These are phyloP conservation scores for Rhododendron kiyosumense DNA, from an alignment of 148 eudicot species.

Conservation along the genomic window DNA sequence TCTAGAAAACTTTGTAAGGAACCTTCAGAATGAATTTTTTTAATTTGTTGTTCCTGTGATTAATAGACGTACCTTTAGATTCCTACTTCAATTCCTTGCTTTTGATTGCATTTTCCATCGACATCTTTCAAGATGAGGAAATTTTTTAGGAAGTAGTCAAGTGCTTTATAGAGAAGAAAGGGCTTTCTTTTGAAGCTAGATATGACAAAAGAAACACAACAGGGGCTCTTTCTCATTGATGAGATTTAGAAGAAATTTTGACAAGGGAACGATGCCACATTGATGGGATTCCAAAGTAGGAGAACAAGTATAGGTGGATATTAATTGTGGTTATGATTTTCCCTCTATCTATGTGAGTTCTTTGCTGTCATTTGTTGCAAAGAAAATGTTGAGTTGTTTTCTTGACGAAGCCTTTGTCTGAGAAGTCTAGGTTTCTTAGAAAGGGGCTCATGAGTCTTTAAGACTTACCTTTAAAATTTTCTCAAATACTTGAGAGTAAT, in stretches of 20 bases:
- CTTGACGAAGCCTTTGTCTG: neutral
- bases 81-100: neutral
- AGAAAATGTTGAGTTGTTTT: neutral
- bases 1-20: neutral
- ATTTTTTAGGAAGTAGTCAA: neutral
- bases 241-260: neutral
- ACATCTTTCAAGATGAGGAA: neutral
- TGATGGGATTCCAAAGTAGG: neutral
- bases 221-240: neutral
- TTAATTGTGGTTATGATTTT: neutral
- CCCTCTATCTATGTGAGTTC: neutral
- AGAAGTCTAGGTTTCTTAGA: neutral
- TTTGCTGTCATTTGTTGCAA: neutral
- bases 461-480: neutral
- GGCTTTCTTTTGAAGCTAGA: neutral
- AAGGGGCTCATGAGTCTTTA: neutral
- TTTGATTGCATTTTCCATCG: neutral
- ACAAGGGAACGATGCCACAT: neutral
- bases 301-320: neutral
- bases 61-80: constrained; percentile 2
- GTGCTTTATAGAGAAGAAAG: neutral
- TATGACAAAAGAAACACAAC: neutral
- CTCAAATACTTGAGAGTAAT: neutral
- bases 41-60: neutral
- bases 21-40: neutral